Base-by-base conservation (phyloP, 1,284 basidiomycete species). In the Cystobasidium sp. region DNA sequence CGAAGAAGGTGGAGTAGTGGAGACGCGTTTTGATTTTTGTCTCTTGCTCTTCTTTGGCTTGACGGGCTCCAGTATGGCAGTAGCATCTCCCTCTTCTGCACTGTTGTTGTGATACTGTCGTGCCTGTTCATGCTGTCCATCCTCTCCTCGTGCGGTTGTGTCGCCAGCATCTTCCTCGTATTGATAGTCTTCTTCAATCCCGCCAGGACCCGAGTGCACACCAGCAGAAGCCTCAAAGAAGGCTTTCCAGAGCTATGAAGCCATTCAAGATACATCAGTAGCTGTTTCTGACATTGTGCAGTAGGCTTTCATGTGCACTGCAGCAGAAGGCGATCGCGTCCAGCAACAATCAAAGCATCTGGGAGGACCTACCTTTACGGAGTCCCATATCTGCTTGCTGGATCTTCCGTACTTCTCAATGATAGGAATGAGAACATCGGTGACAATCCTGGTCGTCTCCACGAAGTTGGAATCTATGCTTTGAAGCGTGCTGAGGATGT, bases 161-260 rank as follows among this genome's bases (percentile, higher is more conserved):
- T 68, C 37, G 41, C 7, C 24, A 18, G n/a, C 52, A 31, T 75
- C 71, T 24, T 74, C 75, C 14, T 51, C 68, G 24, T 75, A 63
- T 1, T 71, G 47, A 14, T 75, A 63, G 8, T 68, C 43, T 16
- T 63, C 47, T n/a, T 16, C 8, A 6, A 18, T n/a, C 16, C 56
- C 59, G 51, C 43, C 58, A 14, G 47, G 58, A 9, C 51, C 63
- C 10, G 70, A 39, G 10, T 61, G 59, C n/a, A 75, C 41, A 46
- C 73, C 76, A 24, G 76, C 79, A 4, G 79, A 75, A 0, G 78
- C 75, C 47, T 80, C 79, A 47, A 79, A 79, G 74, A 80, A 79
- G 5, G 77, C 72, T 18, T 75, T 74, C 77, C 78, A 79, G 74
- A 79, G 77, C 78, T 79, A 74, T 41, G 9, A 9, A 37, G 1